These are phyloP conservation scores for Dicorynia guianensis DNA, from an alignment of 306 rosid species.

Conservation along the genomic window DNA sequence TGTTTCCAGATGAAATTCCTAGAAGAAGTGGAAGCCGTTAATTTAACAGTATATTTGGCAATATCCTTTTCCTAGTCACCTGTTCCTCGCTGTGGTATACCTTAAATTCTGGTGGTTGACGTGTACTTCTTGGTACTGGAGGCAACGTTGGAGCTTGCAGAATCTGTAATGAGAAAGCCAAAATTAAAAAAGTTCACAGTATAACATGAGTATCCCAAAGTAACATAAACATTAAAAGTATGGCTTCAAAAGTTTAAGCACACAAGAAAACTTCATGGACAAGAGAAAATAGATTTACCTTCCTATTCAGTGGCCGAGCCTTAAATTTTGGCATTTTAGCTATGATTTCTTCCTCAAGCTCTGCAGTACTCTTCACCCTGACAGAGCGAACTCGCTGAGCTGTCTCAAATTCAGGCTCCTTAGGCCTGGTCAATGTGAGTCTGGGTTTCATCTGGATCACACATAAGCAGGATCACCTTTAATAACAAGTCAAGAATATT, in stretches of 20 bases:
- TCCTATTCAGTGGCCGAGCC: slow-evolving; percentile 89
- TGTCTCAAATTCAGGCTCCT: slow-evolving; percentile 96
- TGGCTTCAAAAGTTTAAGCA: background rate
- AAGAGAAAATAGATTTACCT: slow-evolving; percentile 50
- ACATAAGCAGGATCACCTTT: slow-evolving; percentile 20
- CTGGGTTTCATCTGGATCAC: slow-evolving; percentile 69
- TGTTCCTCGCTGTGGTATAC: slow-evolving; percentile 46
- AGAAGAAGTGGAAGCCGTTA: slow-evolving; percentile 36
- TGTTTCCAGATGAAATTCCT: slow-evolving; percentile 95
- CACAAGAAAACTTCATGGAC: background rate
- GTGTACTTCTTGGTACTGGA: slow-evolving; percentile 74
- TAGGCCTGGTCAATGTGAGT: slow-evolving; percentile 93
- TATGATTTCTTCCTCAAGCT: slow-evolving; percentile 98
- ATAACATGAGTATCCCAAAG: too few species aligned
- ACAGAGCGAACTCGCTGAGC: slow-evolving; percentile 80
- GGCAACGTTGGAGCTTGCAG: slow-evolving; percentile 76
- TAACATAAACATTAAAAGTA: too few species aligned
- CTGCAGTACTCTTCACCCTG: slow-evolving; percentile 81
- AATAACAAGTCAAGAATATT: background rate
- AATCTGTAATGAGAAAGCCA: slow-evolving; percentile 56
- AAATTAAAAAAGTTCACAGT: background rate
- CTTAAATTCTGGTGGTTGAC: slow-evolving; percentile 87
- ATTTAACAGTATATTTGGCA: background rate
- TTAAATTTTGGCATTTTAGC: slow-evolving; percentile 96
- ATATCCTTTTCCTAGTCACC: too few species aligned